Evolutionary conservation across 1,284 basidiomycete species (phyloP), one percentile per base, ranked within the genome.

Genomic region (Sanghuangporus baumii): DNA sequence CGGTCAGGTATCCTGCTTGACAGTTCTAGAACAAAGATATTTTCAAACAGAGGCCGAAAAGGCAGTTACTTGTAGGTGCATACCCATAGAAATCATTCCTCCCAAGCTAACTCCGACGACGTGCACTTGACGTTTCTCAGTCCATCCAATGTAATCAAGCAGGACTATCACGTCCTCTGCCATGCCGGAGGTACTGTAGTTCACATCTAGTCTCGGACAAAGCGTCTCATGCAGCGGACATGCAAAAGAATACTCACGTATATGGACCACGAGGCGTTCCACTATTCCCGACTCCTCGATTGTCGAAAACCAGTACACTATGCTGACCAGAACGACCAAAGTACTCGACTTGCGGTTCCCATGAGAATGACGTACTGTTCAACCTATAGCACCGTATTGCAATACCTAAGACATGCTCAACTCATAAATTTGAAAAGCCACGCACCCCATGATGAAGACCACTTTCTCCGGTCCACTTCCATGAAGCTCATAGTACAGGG

Each of bases 31-130:
- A 56, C n/a, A 37, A 12, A 37, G 43, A 38, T 48, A 34, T 56
- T 9, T 41, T 51, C 55, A 16, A 65, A 46, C 59, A 34, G 18
- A 37, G 57, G 6, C 34, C 3, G 20, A 9, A 41, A 23, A 34
- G 51, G 36, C 11, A 26, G 47, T 6, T 36, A 50, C 3, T 40
- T 51, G 31, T 37, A 4, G 52, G 36, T 8, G 62, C 69, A 14
- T 69, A 85, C 89, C 87, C 78, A 88, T 86, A 0, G 88, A 83
- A 63, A 94, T 93, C 92, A 94, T 94, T 16, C 93, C 93, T 6
- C 93, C 94, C 57, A 96, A 77, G 50, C 89, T 92, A 11, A 88
- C 77, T 1, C 94, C 92, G 14, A 94, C 87, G 18, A 96, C 73
- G 69, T 95, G 86, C 1, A 95, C 55, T 47, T 80, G 81, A 7